A percentile compares a stretch with the other conserved stretches of the same genome.
Evolutionary conservation across 2,329 filamentous ascomycete species (phyloP).

Genomic region (Decorospora gaudefroyi): DNA sequence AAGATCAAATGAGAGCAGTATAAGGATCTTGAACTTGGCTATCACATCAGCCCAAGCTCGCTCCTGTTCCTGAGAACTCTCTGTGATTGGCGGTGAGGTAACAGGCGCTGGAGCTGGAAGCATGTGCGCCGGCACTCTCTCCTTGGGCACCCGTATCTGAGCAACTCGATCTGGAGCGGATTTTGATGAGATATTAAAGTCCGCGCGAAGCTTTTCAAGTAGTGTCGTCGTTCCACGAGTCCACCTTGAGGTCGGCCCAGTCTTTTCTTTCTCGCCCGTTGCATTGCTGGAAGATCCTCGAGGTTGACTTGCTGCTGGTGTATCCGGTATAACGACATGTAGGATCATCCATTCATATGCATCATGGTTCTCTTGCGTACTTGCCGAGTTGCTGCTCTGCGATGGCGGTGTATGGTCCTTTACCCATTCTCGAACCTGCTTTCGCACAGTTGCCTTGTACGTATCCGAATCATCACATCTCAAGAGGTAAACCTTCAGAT

Average conservation of each 20-base stretch:
- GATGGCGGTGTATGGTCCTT: slow-evolving; percentile 68
- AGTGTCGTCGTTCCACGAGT: slow-evolving; percentile 78
- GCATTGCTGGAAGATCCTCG: slow-evolving; percentile 58
- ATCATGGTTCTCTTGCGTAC: slow-evolving; percentile 87
- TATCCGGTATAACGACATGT: slow-evolving; percentile 89
- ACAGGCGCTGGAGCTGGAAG: slow-evolving; percentile 51
- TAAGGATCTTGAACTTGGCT: slow-evolving; percentile 81
- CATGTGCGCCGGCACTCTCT: slow-evolving; percentile 52
- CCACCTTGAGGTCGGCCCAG: slow-evolving; percentile 70
- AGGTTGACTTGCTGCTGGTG: slow-evolving; percentile 76
- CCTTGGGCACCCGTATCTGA: slow-evolving; percentile 75
- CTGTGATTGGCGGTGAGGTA: slow-evolving; percentile 48
- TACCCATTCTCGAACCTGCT: slow-evolving; percentile 87
- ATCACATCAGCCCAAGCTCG: slow-evolving; percentile 84
- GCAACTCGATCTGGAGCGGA: slow-evolving; percentile 74
- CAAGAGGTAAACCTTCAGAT: slow-evolving; percentile 86
- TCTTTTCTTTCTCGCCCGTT: slow-evolving; percentile 67
- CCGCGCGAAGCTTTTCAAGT: slow-evolving; percentile 83
- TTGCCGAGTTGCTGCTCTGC: slow-evolving; percentile 61
- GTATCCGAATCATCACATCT: slow-evolving; percentile 94
- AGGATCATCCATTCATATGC: slow-evolving; percentile 95
- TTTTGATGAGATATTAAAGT: slow-evolving; percentile 84
- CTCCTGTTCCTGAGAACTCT: slow-evolving; percentile 76
- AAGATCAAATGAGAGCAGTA: slow-evolving; percentile 85
- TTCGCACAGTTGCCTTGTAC: slow-evolving; percentile 80